phyloP scores from a whole-genome alignment of 495 filamentous ascomycete species.

The Cercophora samala region DNA sequence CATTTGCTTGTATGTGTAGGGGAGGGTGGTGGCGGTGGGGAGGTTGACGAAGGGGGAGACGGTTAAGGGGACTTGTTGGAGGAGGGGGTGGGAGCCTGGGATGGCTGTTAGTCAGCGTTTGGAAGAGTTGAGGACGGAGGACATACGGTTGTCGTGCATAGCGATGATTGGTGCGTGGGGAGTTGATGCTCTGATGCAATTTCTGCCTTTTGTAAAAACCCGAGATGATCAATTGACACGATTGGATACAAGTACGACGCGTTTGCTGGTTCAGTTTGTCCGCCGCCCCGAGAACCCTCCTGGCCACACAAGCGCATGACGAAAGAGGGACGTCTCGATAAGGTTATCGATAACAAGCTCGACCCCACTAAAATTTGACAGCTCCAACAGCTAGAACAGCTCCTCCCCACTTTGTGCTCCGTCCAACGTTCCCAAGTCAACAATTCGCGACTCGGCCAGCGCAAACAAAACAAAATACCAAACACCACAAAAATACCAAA shows the following conservation, averaged over 20 bases:
- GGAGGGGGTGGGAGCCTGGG: conserved; percentile 75
- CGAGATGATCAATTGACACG: background rate
- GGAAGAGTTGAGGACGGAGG: background rate
- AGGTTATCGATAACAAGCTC: conserved; percentile 9
- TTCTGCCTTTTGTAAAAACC: background rate
- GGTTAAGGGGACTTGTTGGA: conserved; percentile 87
- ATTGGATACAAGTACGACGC: background rate
- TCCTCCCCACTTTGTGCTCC: conserved; percentile 7
- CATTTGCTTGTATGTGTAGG: conserved; percentile 90
- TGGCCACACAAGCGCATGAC: background rate
- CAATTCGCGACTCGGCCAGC: background rate
- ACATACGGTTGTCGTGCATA: conserved; percentile 50
- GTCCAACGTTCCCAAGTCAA: conserved; percentile 5
- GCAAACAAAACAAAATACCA: background rate
- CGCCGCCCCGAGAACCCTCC: background rate
- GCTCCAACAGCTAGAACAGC: background rate
- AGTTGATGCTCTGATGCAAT: background rate
- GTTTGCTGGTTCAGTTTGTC: no score
- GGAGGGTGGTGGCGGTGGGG: conserved; percentile 83
- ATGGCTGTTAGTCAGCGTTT: conserved; percentile 14
- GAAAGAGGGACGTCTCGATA: background rate
- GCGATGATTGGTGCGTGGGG: conserved; percentile 12
- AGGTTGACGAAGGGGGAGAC: conserved; percentile 94
- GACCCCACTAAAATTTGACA: conserved; percentile 13
- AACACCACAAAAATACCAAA: background rate